Base-by-base conservation (phyloP, 2,329 filamentous ascomycete genomes). In the Aspergillus terreus region DNA sequence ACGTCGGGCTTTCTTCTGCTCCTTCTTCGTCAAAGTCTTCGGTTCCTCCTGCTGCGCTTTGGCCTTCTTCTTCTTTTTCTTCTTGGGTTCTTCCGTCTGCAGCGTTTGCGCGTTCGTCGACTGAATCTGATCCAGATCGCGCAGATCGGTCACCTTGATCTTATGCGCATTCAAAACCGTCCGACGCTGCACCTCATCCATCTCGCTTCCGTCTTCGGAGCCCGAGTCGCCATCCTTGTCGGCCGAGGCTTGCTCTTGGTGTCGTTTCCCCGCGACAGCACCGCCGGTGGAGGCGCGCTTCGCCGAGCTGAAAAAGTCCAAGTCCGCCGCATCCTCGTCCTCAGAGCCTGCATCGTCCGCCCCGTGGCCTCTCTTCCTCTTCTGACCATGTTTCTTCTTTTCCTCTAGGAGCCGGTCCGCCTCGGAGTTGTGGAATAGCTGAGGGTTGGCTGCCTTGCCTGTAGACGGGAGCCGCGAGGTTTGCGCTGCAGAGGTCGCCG, bases 101-200 rank as follows among this genome's bases (percentile, higher is more conserved):
- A 9, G 33, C 4, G 33, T 38, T 17, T 14, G 35, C 14, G 42
- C 58, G 49, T 59, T 61, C 48, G 49, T 55, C 9, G 55, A 57
- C 44, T 63, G 64, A 43, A 68, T 67, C 19, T 65, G 67, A 42
- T 71, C 72, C 38, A 75, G 62, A 40, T 78, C 78, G 21, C 82
- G 82, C n/a, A 96, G 74, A 45, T 95, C 76, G 0, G 88, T 89
- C 36, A 95, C 81, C 70, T 96, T 96, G 58, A 96, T 78, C 57
- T 91, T 88, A 71, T 96, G 90, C 51, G 84, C 86, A 55, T 85
- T 85, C 55, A 96, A 73, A 10, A 92, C 77, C 53, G 85, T 82
- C 61, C 86, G 85, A 61, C 88, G 86, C 66, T 92, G 83, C 51
- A 87, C 85, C 62, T 87, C 80, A 61, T 83, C 82, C 60, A 90